Evolutionary conservation across 1,284 basidiomycete genomes (phyloP).

Genomic region (Sporisorium reilianum): DNA sequence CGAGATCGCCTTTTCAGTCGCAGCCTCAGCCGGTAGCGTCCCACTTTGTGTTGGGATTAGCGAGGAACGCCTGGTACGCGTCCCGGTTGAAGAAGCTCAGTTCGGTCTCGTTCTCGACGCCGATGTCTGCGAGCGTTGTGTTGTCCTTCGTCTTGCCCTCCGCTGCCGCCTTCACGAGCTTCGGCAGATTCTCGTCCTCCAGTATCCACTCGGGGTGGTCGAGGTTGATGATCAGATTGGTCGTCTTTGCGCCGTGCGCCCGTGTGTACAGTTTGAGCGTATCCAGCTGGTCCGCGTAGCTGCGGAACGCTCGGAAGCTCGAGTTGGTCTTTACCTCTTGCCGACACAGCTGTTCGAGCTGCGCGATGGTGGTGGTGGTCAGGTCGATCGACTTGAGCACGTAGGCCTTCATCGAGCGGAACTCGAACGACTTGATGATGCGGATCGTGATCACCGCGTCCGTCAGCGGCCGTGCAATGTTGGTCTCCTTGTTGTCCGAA

Average conservation of each 20-base stretch:
- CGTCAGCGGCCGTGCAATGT: conserved; percentile 77
- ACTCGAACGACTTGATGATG: conserved; percentile 94
- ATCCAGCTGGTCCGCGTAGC: conserved; percentile 72
- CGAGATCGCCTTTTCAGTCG: no score
- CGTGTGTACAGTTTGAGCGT: conserved; percentile 93
- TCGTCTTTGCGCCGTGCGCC: conserved; percentile 88
- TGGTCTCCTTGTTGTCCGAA: conserved; percentile 76
- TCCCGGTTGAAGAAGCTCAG: conserved; percentile 62
- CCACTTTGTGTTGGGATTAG: conserved; percentile 64
- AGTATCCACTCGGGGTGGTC: conserved; percentile 67
- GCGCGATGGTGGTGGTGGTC: conserved; percentile 79
- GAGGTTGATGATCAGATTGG: conserved; percentile 68
- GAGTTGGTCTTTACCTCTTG: conserved; percentile 67
- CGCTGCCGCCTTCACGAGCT: not conserved
- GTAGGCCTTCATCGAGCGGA: conserved; percentile 87
- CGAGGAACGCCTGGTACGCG: conserved; percentile 62
- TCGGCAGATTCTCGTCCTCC: conserved; percentile 18
- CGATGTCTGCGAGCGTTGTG: conserved; percentile 52
- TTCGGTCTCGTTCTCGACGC: conserved; percentile 66
- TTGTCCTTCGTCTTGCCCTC: conserved; percentile 22
- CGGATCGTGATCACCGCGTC: conserved; percentile 87
- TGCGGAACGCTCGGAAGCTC: conserved; percentile 59
- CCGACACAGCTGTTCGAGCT: conserved; percentile 80
- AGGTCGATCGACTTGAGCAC: conserved; percentile 86
- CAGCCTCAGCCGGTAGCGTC: conserved; percentile 37